These are phyloP conservation scores for Strombidium stylifer DNA, from an alignment of 73 alveolate genomes.

Conservation along the genomic window DNA sequence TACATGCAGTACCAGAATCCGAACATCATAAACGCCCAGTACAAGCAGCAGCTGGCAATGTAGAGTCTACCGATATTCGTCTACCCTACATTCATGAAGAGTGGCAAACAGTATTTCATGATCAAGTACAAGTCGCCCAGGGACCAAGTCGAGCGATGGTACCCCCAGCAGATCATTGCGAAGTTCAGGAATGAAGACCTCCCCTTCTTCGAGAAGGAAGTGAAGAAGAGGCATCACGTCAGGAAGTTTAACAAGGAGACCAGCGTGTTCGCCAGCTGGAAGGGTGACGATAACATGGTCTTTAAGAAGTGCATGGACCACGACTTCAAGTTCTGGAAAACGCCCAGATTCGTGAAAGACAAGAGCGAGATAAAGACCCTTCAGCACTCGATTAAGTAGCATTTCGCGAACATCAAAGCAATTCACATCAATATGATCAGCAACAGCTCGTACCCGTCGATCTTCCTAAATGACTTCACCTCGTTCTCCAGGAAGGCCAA, in stretches of 20 bases:
- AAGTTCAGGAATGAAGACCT: no score
- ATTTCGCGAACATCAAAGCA: constrained; percentile 31
- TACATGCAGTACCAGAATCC: constrained; percentile 17
- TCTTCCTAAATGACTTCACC: constrained; percentile 55
- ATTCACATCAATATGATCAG: constrained; percentile 12
- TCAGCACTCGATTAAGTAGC: not conserved
- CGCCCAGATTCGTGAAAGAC: constrained; percentile 50
- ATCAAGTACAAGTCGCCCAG: not conserved
- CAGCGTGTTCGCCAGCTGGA: constrained; percentile 47
- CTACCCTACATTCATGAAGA: constrained; percentile 4
- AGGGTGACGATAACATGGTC: constrained; percentile 31
- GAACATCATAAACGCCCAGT: not conserved
- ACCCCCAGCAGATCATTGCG: no score
- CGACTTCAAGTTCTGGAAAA: constrained; percentile 38
- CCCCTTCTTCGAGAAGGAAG: no score
- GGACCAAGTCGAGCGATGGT: no score
- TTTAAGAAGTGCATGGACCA: constrained; percentile 17
- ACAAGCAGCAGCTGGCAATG: not conserved
- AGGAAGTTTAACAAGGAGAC: constrained; percentile 32
- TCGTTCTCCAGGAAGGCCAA: constrained; percentile 33
- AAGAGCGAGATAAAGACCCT: constrained; percentile 19
- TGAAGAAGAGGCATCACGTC: constrained; percentile 3
- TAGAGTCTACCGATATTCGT: constrained; percentile 12
- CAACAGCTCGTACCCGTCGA: constrained; percentile 46
- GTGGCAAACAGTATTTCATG: constrained; percentile 30